Percentiles rank a stretch among this genome's conserved stretches.
phyloP scores from a whole-genome alignment of 495 filamentous ascomycete species.

The Oidiodendron maius region DNA sequence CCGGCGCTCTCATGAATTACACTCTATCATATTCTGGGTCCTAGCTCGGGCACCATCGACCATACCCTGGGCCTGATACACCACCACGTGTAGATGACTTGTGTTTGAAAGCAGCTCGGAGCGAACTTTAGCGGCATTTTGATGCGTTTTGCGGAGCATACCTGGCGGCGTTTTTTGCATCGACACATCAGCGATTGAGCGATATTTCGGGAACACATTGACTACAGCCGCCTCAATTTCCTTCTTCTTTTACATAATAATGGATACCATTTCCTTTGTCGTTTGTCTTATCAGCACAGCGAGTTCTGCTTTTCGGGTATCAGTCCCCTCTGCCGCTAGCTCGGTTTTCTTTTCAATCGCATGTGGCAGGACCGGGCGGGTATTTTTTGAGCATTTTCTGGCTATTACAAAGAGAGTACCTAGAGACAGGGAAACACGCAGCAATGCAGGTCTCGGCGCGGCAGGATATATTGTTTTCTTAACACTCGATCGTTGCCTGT shows the following conservation, averaged over 20 bases:
- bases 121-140: slow-evolving; percentile 24
- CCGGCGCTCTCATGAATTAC: slow-evolving; percentile 22
- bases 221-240: slow-evolving; percentile 9
- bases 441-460: slow-evolving; percentile 28
- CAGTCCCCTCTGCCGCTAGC: slow-evolving; percentile 19
- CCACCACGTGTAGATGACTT: slow-evolving; percentile 6
- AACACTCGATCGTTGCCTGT: slow-evolving; percentile 17
- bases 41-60: slow-evolving; percentile 21
- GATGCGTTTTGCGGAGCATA: slow-evolving; percentile 16
- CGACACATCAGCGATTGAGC: slow-evolving; percentile 23
- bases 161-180: slow-evolving; percentile 22
- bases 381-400: slow-evolving; percentile 19
- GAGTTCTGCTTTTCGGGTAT: slow-evolving; percentile 18
- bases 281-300: slow-evolving; percentile 22
- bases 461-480: slow-evolving; percentile 18
- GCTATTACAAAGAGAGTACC: slow-evolving; percentile 20
- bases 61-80: slow-evolving; percentile 9
- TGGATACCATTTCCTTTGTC: slow-evolving; percentile 24
- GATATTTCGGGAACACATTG: slow-evolving; percentile 22
- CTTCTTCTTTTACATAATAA: slow-evolving; percentile 23
- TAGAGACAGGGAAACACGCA: slow-evolving; percentile 22
- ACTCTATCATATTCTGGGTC: slow-evolving; percentile 17
- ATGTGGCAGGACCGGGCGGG: slow-evolving; percentile 24
- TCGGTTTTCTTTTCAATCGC: slow-evolving; percentile 20
- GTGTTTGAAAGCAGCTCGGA: slow-evolving; percentile 12